Evolutionary conservation across 306 rosid species (phyloP).

Genomic region (Vicia villosa): DNA sequence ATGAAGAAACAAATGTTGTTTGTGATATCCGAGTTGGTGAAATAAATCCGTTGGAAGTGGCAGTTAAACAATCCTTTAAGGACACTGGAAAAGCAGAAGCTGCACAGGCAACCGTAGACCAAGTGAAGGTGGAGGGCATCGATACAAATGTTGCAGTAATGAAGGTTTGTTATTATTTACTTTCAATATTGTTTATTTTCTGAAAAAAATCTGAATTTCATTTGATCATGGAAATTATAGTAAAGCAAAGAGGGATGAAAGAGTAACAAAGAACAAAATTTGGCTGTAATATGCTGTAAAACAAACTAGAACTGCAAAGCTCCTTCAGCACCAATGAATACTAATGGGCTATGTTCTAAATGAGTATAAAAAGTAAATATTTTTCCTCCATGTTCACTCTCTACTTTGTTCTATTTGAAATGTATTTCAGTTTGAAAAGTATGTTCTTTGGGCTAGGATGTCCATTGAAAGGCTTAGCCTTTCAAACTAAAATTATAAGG

Average conservation of each 20-base stretch:
- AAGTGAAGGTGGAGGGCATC: conserved; percentile 94
- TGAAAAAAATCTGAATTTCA: conserved; percentile 17
- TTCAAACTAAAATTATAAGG: conserved; percentile 11
- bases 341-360: neutral
- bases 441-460: conserved; percentile 29
- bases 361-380: conserved; percentile 7
- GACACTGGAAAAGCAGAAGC: conserved; percentile 85
- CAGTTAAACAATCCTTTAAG: conserved; percentile 65
- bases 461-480: conserved; percentile 16
- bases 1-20: conserved; percentile 44
- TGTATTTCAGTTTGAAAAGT: conserved; percentile 5
- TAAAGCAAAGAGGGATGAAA: conserved; percentile 9
- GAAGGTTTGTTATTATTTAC: conserved; percentile 66
- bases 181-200: conserved; percentile 27
- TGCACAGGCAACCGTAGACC: conserved; percentile 89
- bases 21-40: conserved; percentile 81
- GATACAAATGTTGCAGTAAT: conserved; percentile 92
- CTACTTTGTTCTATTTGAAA: neutral
- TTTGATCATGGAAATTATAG: conserved; percentile 33
- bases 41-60: conserved; percentile 70
- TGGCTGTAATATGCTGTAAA: conserved; percentile 11
- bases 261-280: neutral
- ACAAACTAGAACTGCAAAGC: conserved; percentile 22
- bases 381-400: neutral
- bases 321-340: conserved; percentile 20